Base-by-base conservation (phyloP, 805 yeast species). In the Ogataea henricii region DNA sequence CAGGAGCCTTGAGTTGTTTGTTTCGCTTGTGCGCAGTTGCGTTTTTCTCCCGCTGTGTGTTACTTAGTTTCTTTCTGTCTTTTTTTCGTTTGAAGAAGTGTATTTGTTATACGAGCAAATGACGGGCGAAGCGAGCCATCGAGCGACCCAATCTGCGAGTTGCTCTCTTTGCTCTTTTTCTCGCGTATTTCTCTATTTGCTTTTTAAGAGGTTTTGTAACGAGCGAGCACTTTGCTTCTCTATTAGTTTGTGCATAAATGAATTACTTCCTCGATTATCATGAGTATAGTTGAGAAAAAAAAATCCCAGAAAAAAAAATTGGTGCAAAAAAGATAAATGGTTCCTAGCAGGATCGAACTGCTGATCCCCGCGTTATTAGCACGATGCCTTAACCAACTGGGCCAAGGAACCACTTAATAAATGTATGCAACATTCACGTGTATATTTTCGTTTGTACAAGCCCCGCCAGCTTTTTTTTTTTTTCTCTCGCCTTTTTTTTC, bases 291-390 rank as follows among this genome's bases (percentile, higher is more conserved):
- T 12, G 10, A 13, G 10, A 27, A 27, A 27, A 27, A 27, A 27
- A 27, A 27, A 12, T 10, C 6, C n/a, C 35, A 32, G 20, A 39
- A 55, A 65, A 60, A 40, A 58, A 69, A 27, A 27, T 27, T 8
- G 27, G 10, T 10, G 27, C 7, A 25, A 25, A 27, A 27, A 27
- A 27, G 13, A 27, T 27, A 27, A 27, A 61, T 82, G 87, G 82
- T 82, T 86, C 86, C 85, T 82, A 81, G 85, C 87, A 79, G 87
- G 87, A 82, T 82, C 87, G 87, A 82, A 82, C 87, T 79, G 87
- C 85, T 81, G 87, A 82, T 82, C 87, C 64, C 63, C 69, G 71
- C 70, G 71, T 67, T 67, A 67, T 67, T 67, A 67, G 71, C 71
- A 67, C 71, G 69, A 65, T 63, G 71, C 71, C 71, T 67, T 67